Base-by-base conservation (phyloP, 176 grass and related monocot species). In the Eleusine coracana region DNA sequence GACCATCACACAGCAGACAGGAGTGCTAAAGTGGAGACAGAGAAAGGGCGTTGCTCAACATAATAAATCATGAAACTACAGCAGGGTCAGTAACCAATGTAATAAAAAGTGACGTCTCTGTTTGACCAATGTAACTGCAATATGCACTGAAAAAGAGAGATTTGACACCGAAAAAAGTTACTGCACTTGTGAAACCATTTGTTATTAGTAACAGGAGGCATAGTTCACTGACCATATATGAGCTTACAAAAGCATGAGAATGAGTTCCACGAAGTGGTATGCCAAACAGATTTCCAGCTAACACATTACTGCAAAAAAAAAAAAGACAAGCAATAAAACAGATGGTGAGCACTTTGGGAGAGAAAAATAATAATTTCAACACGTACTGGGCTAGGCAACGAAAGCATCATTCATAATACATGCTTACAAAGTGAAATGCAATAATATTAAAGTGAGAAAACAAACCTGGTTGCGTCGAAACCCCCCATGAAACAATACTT, bases 201-300 rank as follows among this genome's bases (percentile, higher is more conserved):
- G 23, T 82, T 61, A 34, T 68, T 78, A 59, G 65, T 48, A 91
- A 71, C 20, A 82, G 63, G 60, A 79, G 59, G 44, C 36, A 67
- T 50, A 60, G 34, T 73, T 86, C 85, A 88, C 96, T 80, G 69
- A 98, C 96, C 96, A 98, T 98, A 82, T 93, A 98, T 52, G 96
- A 98, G 87, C 96, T 98, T 86, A 98, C 96, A 88, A 91, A 98
- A 73, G 96, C 96, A 94, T 98, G 96, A 68, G 96, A 95, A 91
- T 98, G 96, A 86, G 96, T 98, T 88, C 96, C 96, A 37, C 90
- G 92, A 82, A 98, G 92, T 46, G 96, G 96, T 83, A 95, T 98
- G 41, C 96, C 96, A 91, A 98, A 98, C 42, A 98, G 80, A 73
- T 86, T 92, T 74, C 96, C 96, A 90, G 96, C 96, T 37, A 94